A percentile compares a stretch with the other conserved stretches of the same genome.
Evolutionary conservation across 2,329 filamentous ascomycete species (phyloP).

Genomic region (Clonostachys solani): DNA sequence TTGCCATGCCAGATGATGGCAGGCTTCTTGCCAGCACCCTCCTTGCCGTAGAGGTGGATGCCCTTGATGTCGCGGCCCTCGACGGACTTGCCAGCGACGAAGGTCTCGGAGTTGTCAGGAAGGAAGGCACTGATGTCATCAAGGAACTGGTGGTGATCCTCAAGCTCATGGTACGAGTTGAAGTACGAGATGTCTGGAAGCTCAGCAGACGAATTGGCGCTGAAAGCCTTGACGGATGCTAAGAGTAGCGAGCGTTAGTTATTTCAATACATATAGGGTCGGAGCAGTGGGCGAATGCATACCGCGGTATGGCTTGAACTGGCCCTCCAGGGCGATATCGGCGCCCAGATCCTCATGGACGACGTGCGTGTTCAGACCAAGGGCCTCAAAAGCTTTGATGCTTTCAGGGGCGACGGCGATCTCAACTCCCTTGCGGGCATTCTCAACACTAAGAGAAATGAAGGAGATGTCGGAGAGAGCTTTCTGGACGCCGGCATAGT

Average conservation of each 20-base stretch:
- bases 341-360: conserved; percentile 34
- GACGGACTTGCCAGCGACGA: conserved; percentile 41
- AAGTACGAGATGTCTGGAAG: conserved; percentile 23
- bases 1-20: conserved; percentile 53
- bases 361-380: conserved; percentile 20
- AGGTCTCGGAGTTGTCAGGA: conserved; percentile 39
- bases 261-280: not conserved
- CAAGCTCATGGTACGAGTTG: conserved; percentile 46
- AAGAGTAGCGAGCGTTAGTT: not conserved
- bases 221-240: conserved; percentile 1
- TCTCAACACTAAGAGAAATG: conserved; percentile 23
- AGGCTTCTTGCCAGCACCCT: conserved; percentile 38
- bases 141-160: conserved; percentile 44
- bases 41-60: conserved; percentile 48
- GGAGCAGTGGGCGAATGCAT: conserved; percentile 2
- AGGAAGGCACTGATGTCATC: conserved; percentile 35
- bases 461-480: conserved; percentile 26
- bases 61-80: conserved; percentile 56
- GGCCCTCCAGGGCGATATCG: conserved; percentile 26
- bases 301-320: conserved; percentile 20
- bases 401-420: conserved; percentile 30
- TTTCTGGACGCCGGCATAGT: conserved; percentile 22
- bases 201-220: not conserved
- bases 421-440: conserved; percentile 19
- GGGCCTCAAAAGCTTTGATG: conserved; percentile 23